A percentile compares a stretch with the other conserved stretches of the same genome.
Conservation (phyloP, 306 rosid genomes). For the Lablab purpureus region DNA sequence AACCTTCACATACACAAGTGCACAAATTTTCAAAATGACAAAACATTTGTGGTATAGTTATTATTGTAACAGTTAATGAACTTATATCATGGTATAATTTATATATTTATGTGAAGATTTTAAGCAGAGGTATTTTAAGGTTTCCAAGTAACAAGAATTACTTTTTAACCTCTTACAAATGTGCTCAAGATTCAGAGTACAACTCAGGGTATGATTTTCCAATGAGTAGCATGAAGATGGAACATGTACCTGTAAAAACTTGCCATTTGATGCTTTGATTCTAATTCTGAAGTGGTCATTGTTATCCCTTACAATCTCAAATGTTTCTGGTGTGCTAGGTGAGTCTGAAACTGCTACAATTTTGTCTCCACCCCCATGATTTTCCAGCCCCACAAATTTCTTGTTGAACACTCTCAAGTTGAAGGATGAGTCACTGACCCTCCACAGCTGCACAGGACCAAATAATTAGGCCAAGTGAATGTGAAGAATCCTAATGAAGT, state of each 20-base stretch:
- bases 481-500: not conserved
- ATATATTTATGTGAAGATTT: too few species aligned
- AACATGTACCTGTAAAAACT: conserved; percentile 57
- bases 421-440: conserved; percentile 58
- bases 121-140: not conserved
- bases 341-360: conserved; percentile 45
- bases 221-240: conserved; percentile 1
- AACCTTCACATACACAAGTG: conserved; percentile 44
- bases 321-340: conserved; percentile 52
- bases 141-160: not conserved
- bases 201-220: not conserved
- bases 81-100: too few species aligned
- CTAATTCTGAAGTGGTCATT: conserved; percentile 50
- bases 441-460: conserved; percentile 61
- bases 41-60: too few species aligned
- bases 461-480: not conserved
- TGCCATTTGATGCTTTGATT: conserved; percentile 60
- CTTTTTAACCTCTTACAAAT: not conserved
- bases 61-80: too few species aligned
- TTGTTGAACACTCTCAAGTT: conserved; percentile 55
- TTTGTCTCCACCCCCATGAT: conserved; percentile 40
- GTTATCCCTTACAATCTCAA: conserved; percentile 52
- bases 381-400: conserved; percentile 45
- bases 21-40: not conserved
- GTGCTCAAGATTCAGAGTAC: conserved; percentile 10